These are phyloP conservation scores for Acer saccharum DNA, from an alignment of 345 rosid species.

Conservation along the genomic window DNA sequence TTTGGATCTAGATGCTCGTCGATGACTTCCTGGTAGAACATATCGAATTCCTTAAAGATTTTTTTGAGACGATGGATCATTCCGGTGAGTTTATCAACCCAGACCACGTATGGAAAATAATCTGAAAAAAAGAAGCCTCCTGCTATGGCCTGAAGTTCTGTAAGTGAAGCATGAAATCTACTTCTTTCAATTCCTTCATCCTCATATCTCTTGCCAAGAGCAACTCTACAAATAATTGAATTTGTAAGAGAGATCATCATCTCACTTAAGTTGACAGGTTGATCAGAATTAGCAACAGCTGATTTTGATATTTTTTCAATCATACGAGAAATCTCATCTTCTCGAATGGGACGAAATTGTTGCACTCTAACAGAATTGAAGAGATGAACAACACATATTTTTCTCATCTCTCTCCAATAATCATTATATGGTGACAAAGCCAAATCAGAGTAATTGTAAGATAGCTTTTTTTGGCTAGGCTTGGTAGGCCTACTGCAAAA, in stretches of 20 bases:
- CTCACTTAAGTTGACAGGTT: constrained; percentile 29
- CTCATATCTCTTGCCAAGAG: constrained; percentile 42
- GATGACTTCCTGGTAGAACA: constrained; percentile 43
- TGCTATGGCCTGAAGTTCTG: constrained; percentile 33
- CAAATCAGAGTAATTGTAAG: constrained; percentile 45
- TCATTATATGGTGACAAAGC: constrained; percentile 45
- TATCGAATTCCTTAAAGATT: constrained; percentile 37
- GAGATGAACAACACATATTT: constrained; percentile 28
- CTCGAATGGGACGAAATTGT: constrained; percentile 31
- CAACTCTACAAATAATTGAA: constrained; percentile 33
- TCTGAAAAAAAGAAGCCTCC: constrained; percentile 43
- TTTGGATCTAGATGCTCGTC: constrained; percentile 38
- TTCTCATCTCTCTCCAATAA: constrained; percentile 46
- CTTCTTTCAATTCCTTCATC: constrained; percentile 29
- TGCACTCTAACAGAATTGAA: constrained; percentile 14
- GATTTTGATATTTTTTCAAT: constrained; percentile 22
- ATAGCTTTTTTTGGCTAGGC: constrained; percentile 26
- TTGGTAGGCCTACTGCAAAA: constrained; percentile 43
- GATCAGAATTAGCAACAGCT: constrained; percentile 12
- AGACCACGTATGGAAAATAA: constrained; percentile 41
- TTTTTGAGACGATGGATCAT: constrained; percentile 32
- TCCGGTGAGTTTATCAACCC: constrained; percentile 48
- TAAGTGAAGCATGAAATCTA: constrained; percentile 29
- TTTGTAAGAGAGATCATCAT: constrained; percentile 24
- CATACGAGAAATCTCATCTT: constrained; percentile 40